Evolutionary conservation across 352 stramenopile species (phyloP), one percentile per base, ranked within the genome.

Genomic region (Blastocystis sp.): DNA sequence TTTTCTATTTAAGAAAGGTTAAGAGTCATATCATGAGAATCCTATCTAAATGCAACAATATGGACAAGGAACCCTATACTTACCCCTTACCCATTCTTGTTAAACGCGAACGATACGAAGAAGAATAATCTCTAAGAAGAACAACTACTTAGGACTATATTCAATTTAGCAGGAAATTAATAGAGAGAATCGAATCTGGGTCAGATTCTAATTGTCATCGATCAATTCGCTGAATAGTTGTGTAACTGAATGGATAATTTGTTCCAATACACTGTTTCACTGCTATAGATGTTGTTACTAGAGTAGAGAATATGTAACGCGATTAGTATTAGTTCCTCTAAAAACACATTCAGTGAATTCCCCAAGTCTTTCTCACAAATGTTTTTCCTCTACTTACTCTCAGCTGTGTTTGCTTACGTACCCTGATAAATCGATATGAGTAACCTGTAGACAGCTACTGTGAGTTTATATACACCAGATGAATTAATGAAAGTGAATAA

Each of bases 1-100:
- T 93, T 99, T 99, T 94, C 98, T 87, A 88, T 99, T 53, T 15
- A 48, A 15, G n/a, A 19, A 88, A 3, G 0, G 58, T 89, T 89
- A 82, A 19, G 27, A 62, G 53, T 22, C 1, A 4, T 6, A 35
- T 3, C 19, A 76, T 44, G 24, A 81, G 62, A 4, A 51, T 75
- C 62, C 30, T 15, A 33, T 75, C 24, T 9, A 75, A 81, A 22
- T 22, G 27, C 30, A 11, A 11, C 44, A 81, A 59, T 11, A 33
- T 19, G 42, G 22, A 9, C 62, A 5, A 62, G 19, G 56, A n/a
- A 62, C 13, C 19, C 3, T 15, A 2, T 75, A 33, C 62, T 19
- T 75, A 75, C 62, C 62, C 62, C 40, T 75, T 75, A 75, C 62
- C 62, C 62, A 75, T 75, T 75, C 62, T 75, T 51, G 24, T 51